A percentile compares a stretch with the other conserved stretches of the same genome.
phyloP scores from a whole-genome alignment of 305 asterid species.

The Solanum hybrid region DNA sequence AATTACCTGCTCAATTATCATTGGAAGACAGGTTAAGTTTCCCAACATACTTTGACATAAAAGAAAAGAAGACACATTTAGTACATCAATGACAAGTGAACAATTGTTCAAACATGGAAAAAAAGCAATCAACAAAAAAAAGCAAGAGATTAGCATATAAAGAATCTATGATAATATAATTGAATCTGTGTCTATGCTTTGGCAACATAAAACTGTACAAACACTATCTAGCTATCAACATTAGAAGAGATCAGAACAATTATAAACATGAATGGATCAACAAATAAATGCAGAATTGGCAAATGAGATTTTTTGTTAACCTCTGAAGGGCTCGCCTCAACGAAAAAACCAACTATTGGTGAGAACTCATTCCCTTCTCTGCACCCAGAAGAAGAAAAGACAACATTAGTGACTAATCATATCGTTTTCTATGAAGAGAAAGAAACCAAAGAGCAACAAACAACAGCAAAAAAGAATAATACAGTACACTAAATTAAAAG shows the following conservation, averaged over 20 bases:
- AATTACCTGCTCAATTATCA: constrained; percentile 44
- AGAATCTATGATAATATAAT: not conserved
- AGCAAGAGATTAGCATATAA: not conserved
- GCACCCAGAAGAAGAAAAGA: constrained; percentile 13
- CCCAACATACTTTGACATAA: not conserved
- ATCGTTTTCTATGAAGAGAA: not conserved
- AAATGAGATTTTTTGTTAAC: constrained; percentile 21
- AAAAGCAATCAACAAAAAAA: not conserved
- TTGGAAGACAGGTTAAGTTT: not conserved
- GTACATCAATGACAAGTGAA: not conserved
- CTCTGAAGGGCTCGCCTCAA: constrained; percentile 52
- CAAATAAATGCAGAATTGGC: constrained; percentile 2
- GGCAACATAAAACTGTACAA: constrained; percentile 1
- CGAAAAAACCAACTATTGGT: constrained; percentile 65
- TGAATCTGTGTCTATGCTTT: not conserved
- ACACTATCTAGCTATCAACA: not conserved
- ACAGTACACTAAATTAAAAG: not conserved
- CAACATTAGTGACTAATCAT: not conserved
- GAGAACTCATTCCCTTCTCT: constrained; percentile 80
- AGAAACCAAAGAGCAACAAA: not conserved
- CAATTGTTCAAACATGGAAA: not conserved
- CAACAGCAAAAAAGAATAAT: not conserved
- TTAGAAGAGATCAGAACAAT: not conserved
- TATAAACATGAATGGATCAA: not conserved
- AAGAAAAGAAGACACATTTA: not conserved